phyloP scores from a whole-genome alignment of 2,329 filamentous ascomycete genomes.

The Nemania serpens region DNA sequence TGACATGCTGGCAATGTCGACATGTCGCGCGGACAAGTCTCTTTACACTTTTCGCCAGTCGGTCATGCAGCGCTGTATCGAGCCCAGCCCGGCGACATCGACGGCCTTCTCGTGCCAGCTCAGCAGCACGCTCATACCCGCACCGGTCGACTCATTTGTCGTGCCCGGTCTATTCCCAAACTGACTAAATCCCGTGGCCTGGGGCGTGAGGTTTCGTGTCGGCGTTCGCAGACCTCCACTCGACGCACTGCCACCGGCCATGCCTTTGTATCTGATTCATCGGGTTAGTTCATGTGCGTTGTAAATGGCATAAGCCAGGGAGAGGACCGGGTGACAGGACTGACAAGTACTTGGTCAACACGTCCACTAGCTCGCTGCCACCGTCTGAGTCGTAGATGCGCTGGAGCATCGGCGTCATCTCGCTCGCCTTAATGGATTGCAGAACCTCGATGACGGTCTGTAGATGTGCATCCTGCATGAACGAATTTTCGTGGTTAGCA shows the following conservation, averaged over 20 bases:
- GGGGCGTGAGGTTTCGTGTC: constrained; percentile 66
- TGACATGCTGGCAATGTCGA: constrained; percentile 8
- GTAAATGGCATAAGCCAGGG: neutral
- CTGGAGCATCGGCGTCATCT: constrained; percentile 88
- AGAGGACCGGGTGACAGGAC: constrained; percentile 41
- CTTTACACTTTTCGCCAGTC: constrained; percentile 84
- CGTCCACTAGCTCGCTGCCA: constrained; percentile 84
- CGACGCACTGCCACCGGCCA: constrained; percentile 59
- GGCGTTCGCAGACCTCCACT: constrained; percentile 48
- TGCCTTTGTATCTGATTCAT: constrained; percentile 79
- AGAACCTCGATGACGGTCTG: constrained; percentile 90
- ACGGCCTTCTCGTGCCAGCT: constrained; percentile 99
- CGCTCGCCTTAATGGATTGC: constrained; percentile 92
- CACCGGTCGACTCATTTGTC: constrained; percentile 71
- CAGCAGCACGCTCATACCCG: constrained; percentile 93
- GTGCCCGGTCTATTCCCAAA: constrained; percentile 60
- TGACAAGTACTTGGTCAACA: constrained; percentile 97
- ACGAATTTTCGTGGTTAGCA: constrained; percentile 20
- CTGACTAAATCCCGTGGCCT: constrained; percentile 88
- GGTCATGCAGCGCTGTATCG: constrained; percentile 93
- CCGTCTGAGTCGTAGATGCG: constrained; percentile 78
- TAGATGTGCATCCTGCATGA: constrained; percentile 76
- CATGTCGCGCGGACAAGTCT: neutral
- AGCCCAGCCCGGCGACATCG: constrained; percentile 87
- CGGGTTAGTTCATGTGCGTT: constrained; percentile 24